phyloP scores from a whole-genome alignment of 768 basidiomycete genomes.

The Tricholoma furcatifolium region DNA sequence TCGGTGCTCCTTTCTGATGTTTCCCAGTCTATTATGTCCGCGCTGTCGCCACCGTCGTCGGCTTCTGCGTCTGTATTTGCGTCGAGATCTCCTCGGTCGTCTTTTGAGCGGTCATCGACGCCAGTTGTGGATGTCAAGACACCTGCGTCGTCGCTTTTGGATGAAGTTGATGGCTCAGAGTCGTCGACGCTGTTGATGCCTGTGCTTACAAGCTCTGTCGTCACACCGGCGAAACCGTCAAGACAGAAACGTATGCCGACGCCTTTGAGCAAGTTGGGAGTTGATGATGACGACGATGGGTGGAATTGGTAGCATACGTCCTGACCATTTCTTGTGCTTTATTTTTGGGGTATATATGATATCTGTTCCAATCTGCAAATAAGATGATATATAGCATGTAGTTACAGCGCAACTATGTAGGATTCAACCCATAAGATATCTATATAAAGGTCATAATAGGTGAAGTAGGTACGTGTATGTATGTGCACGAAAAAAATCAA shows the following conservation, averaged over 20 bases:
- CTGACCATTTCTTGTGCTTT: too few relatives aligned
- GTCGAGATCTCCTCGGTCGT: constrained; percentile 15
- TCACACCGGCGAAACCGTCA: neutral
- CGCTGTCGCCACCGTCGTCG: constrained; percentile 32
- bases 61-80: constrained; percentile 25
- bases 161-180: constrained; percentile 35
- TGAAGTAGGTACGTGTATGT: too few relatives aligned
- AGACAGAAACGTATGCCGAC: neutral
- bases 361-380: too few relatives aligned
- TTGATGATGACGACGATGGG: constrained; percentile 50
- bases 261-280: neutral
- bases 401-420: too few relatives aligned
- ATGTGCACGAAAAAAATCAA: too few relatives aligned
- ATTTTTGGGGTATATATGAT: too few relatives aligned
- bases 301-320: constrained; percentile 54
- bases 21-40: constrained; percentile 53
- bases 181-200: constrained; percentile 28
- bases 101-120: constrained; percentile 17
- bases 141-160: constrained; percentile 35
- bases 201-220: constrained; percentile 22
- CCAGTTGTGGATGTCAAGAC: constrained; percentile 7
- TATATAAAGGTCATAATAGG: too few relatives aligned
- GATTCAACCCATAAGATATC: too few relatives aligned
- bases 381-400: too few relatives aligned
- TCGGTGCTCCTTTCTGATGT: constrained; percentile 66